A percentile compares a stretch with the other conserved stretches of the same genome.
Evolutionary conservation across 1,284 basidiomycete genomes (phyloP).

Genomic region (Rhodotorula glutinis): DNA sequence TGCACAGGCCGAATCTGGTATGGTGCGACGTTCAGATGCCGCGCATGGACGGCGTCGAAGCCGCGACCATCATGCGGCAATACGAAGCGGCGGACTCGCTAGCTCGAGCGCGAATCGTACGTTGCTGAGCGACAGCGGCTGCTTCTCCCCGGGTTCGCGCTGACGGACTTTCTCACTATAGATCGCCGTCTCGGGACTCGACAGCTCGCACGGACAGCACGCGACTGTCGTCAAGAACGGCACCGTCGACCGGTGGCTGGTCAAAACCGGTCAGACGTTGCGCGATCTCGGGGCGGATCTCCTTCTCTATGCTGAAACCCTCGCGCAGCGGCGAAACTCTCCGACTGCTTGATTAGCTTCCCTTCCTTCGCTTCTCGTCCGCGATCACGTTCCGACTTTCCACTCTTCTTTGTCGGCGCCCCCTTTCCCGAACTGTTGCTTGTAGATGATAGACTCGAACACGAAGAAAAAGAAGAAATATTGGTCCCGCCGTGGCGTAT

Average conservation of each 20-base stretch:
- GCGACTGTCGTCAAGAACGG: not conserved
- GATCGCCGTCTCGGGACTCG: conserved; percentile 16
- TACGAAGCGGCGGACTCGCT: not conserved
- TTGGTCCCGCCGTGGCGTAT: no score
- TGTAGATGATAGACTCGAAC: no score
- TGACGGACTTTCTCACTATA: not conserved
- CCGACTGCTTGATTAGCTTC: no score
- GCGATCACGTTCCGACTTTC: no score
- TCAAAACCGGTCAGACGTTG: conserved; percentile 6
- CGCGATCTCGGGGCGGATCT: not conserved
- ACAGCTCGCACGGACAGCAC: conserved; percentile 2
- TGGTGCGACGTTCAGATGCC: conserved; percentile 25
- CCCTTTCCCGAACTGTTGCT: no score
- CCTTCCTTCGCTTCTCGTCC: no score
- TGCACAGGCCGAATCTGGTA: not conserved
- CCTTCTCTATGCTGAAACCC: no score
- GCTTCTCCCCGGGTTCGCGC: no score
- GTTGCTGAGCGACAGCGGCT: not conserved
- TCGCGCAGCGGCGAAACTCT: not conserved
- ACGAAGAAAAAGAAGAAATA: no score
- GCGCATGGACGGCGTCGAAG: conserved; percentile 12
- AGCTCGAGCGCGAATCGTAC: not conserved
- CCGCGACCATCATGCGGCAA: conserved; percentile 5
- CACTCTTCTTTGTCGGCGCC: no score
- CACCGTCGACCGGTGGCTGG: conserved; percentile 10